These are phyloP conservation scores for Daucus carota DNA, from an alignment of 129 eudicot species.

Conservation along the genomic window DH1_v3.0 NC_030384.2:29840501-29841000, in stretches of 20 bases:
- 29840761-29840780: not conserved
- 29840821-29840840: not conserved
- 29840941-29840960: no score
- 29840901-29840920: no score
- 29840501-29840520: slow-evolving; percentile 60
- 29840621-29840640: not conserved
- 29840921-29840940: no score
- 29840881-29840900: not conserved
- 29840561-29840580: not conserved
- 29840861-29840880: not conserved
- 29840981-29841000: no score
- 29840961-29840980: no score
- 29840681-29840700: not conserved
- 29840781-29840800: not conserved
- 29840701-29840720: not conserved
- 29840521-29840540: not conserved
- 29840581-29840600: not conserved
- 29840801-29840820: not conserved
- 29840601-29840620: not conserved
- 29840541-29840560: not conserved
- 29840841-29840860: not conserved
- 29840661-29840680: not conserved
- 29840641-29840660: not conserved
- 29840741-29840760: not conserved
- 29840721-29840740: not conserved